phyloP scores from a whole-genome alignment of 805 yeast species.

The Millerozyma miso region DNA sequence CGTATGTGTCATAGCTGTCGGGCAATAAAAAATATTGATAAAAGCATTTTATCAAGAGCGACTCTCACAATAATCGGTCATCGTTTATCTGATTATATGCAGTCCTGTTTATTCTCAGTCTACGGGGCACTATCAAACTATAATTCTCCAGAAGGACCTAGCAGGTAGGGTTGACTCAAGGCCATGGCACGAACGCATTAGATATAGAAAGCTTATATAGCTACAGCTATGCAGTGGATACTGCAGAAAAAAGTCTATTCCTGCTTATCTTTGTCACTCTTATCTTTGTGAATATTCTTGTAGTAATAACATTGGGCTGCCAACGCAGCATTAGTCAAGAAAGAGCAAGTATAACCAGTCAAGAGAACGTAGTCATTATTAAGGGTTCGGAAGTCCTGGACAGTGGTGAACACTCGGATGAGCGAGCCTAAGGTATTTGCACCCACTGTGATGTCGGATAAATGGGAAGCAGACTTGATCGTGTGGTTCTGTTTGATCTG shows the following conservation, averaged over 20 bases:
- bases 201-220: no score
- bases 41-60: not conserved
- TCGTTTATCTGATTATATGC: not conserved
- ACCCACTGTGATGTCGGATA: conserved; percentile 34
- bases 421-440: conserved; percentile 39
- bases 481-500: conserved; percentile 33
- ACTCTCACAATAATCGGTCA: not conserved
- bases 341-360: conserved; percentile 35
- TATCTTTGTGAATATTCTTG: conserved; percentile 1
- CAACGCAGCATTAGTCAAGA: conserved; percentile 29
- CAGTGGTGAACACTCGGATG: conserved; percentile 37
- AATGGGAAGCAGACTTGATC: conserved; percentile 33
- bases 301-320: conserved; percentile 33
- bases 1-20: conserved; percentile 48
- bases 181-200: no score
- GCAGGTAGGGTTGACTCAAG: no score
- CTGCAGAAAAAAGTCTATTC: not conserved
- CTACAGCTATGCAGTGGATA: no score
- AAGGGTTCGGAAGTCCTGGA: conserved; percentile 25
- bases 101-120: not conserved
- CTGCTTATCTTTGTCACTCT: not conserved
- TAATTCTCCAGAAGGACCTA: no score
- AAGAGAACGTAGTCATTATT: conserved; percentile 32
- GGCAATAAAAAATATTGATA: not conserved
- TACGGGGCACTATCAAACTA: not conserved